Conservation (phyloP, 1,139 yeast genomes). For the Pichia sp. region DNA sequence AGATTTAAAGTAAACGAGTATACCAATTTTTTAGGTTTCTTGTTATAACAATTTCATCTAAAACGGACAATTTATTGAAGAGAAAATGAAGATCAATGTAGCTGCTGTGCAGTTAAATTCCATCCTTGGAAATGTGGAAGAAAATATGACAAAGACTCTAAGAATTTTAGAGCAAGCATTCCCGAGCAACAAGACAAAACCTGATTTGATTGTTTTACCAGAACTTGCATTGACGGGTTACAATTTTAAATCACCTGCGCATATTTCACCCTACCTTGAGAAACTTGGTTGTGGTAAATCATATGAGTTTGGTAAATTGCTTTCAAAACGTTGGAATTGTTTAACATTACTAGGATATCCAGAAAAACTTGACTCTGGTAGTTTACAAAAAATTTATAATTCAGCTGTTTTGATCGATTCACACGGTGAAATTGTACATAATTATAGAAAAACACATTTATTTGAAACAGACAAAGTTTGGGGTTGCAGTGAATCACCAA, state of each 20-base stretch:
- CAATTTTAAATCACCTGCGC: slow-evolving; percentile 47
- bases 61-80: too few species aligned
- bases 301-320: slow-evolving; percentile 49
- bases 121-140: slow-evolving; percentile 49
- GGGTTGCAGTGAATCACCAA: slow-evolving; percentile 73
- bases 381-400: slow-evolving; percentile 45
- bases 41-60: too few species aligned
- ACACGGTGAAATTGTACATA: slow-evolving; percentile 51
- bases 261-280: slow-evolving; percentile 61
- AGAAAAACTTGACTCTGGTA: slow-evolving; percentile 34
- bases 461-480: slow-evolving; percentile 76
- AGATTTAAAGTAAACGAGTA: too few species aligned
- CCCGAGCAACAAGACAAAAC: slow-evolving; percentile 19
- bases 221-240: slow-evolving; percentile 87
- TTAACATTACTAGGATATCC: slow-evolving; percentile 83
- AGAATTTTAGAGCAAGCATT: slow-evolving; percentile 33
- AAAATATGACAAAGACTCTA: slow-evolving; percentile 46
- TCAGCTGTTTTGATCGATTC: slow-evolving; percentile 64
- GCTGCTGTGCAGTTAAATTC: slow-evolving; percentile 73
- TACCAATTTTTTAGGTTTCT: too few species aligned
- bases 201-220: slow-evolving; percentile 69
- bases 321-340: slow-evolving; percentile 49
- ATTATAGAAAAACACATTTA: slow-evolving; percentile 72
- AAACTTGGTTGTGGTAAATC: slow-evolving; percentile 33
- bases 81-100: slow-evolving; percentile 46